Evolutionary conservation across 2,329 filamentous ascomycete species (phyloP).

Genomic region (Fusarium sp.): DNA sequence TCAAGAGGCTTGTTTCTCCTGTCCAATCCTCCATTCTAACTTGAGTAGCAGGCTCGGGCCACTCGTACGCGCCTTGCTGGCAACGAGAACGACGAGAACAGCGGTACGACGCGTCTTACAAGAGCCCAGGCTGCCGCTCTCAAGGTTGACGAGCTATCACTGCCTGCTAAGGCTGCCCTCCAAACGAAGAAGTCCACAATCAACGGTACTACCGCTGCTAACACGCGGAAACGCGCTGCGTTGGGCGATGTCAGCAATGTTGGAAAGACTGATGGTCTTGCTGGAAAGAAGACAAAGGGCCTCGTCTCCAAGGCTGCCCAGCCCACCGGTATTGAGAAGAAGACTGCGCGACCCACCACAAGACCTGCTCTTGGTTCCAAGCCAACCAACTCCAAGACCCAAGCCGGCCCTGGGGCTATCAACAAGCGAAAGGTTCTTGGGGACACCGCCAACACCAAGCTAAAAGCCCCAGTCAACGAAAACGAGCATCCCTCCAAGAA

Average conservation of each 20-base stretch:
- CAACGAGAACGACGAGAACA: slow-evolving; percentile 97
- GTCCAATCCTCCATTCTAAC: slow-evolving; percentile 25
- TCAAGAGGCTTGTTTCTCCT: neutral
- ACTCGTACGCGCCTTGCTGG: slow-evolving; percentile 80
- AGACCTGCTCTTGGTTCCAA: slow-evolving; percentile 75
- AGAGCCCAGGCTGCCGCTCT: slow-evolving; percentile 89
- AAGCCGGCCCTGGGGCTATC: slow-evolving; percentile 78
- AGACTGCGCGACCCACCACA: slow-evolving; percentile 72
- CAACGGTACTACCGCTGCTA: slow-evolving; percentile 63
- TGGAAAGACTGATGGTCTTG: slow-evolving; percentile 78
- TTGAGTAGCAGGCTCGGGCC: slow-evolving; percentile 69
- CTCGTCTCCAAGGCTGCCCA: slow-evolving; percentile 85
- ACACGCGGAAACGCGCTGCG: slow-evolving; percentile 80
- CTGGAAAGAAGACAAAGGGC: slow-evolving; percentile 81
- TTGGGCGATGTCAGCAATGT: slow-evolving; percentile 97
- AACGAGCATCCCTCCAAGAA: slow-evolving; percentile 79
- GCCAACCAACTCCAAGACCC: slow-evolving; percentile 77
- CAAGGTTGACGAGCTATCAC: slow-evolving; percentile 72
- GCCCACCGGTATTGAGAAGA: slow-evolving; percentile 81
- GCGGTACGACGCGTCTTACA: slow-evolving; percentile 83
- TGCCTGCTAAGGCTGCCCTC: slow-evolving; percentile 71
- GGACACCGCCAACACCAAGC: slow-evolving; percentile 66
- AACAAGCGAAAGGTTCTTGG: slow-evolving; percentile 77
- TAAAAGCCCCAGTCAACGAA: slow-evolving; percentile 70
- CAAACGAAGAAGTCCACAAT: slow-evolving; percentile 77